Conservation (phyloP, 805 yeast genomes). For the Candida maris region DNA sequence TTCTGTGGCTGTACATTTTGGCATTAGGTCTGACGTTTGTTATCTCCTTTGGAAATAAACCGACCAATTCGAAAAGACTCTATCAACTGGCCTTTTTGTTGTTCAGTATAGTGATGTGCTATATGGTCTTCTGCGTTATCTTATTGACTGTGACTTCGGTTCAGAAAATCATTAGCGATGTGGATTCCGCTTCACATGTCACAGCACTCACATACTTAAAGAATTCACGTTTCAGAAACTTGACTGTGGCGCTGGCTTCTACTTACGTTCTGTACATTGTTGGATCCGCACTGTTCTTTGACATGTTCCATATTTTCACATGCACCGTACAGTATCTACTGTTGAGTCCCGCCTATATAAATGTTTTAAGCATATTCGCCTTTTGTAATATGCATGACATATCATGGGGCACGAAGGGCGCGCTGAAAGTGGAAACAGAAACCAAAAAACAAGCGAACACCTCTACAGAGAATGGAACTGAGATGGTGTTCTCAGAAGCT, state of each 20-base stretch:
- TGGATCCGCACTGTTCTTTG: slow-evolving; percentile 75
- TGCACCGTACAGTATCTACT: slow-evolving; percentile 79
- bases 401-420: slow-evolving; percentile 96
- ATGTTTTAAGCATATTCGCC: slow-evolving; percentile 86
- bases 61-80: slow-evolving; percentile 77
- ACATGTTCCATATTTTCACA: slow-evolving; percentile 87
- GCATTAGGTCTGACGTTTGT: slow-evolving; percentile 79
- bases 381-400: slow-evolving; percentile 93
- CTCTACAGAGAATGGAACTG: slow-evolving; percentile 11
- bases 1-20: slow-evolving; percentile 82
- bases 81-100: slow-evolving; percentile 67
- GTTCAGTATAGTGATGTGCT: slow-evolving; percentile 81
- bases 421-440: slow-evolving; percentile 51
- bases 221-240: slow-evolving; percentile 73
- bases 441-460: slow-evolving; percentile 56
- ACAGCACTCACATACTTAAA: slow-evolving; percentile 46
- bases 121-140: slow-evolving; percentile 75
- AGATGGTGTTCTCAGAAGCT: slow-evolving; percentile 27
- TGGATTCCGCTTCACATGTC: slow-evolving; percentile 31
- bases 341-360: slow-evolving; percentile 83
- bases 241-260: slow-evolving; percentile 75
- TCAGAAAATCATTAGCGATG: slow-evolving; percentile 42
- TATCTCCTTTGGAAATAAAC: slow-evolving; percentile 89
- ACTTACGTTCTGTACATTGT: slow-evolving; percentile 76
- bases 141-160: slow-evolving; percentile 60